Evolutionary conservation across 345 rosid species (phyloP).

Genomic region (Melastoma malabathricum): DNA sequence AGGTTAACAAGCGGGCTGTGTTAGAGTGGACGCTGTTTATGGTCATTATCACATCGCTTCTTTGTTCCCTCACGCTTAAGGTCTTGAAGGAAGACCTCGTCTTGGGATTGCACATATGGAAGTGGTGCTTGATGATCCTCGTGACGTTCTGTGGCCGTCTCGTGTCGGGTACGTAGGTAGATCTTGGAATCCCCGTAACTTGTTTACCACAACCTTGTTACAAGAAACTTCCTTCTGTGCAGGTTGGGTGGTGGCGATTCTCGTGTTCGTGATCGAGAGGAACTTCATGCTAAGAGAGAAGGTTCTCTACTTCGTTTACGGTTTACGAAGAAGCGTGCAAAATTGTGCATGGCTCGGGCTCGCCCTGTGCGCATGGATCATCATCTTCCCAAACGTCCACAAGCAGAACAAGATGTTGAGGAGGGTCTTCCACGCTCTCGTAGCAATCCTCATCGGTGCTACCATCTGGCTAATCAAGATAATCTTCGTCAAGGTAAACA

Average conservation of each 20-base stretch:
- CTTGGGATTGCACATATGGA: conserved; percentile 31
- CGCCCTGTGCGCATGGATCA: conserved; percentile 20
- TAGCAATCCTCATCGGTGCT: conserved; percentile 30
- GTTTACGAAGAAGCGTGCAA: conserved; percentile 23
- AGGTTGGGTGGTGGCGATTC: conserved; percentile 16
- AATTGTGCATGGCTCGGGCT: conserved; percentile 28
- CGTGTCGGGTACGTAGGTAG: conserved; percentile 9
- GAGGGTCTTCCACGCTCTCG: conserved; percentile 16
- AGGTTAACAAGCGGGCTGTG: too few species aligned
- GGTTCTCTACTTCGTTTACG: conserved; percentile 32
- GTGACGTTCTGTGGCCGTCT: conserved; percentile 29
- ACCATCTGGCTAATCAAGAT: conserved; percentile 45
- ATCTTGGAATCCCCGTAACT: too few species aligned
- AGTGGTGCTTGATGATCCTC: conserved; percentile 38
- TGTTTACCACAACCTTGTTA: too few species aligned
- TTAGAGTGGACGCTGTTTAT: too few species aligned
- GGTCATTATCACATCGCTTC: conserved; percentile 21
- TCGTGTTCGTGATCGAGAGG: conserved; percentile 22
- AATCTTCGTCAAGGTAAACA: conserved; percentile 20
- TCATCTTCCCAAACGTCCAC: conserved; percentile 20
- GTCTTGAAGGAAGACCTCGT: conserved; percentile 3
- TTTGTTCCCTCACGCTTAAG: conserved; percentile 19
- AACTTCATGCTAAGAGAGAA: conserved; percentile 32
- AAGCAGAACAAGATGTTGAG: conserved; percentile 18
- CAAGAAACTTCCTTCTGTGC: too few species aligned